Evolutionary conservation across 495 filamentous ascomycete genomes (phyloP).

Genomic region (Collariella sp.): DNA sequence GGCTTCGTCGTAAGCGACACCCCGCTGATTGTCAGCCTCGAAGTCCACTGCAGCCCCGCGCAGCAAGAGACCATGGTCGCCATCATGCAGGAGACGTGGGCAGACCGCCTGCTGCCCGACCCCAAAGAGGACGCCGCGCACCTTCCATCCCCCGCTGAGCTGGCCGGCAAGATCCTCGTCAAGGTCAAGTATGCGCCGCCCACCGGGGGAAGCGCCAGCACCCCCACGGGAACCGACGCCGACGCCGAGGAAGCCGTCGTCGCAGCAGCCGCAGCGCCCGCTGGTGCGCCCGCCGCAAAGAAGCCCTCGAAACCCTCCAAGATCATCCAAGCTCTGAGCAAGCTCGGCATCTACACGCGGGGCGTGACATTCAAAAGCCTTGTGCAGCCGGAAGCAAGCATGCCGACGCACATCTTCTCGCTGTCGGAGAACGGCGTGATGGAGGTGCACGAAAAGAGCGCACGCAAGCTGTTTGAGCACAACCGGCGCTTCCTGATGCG

Average conservation of each 20-base stretch:
- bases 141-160: slow-evolving; percentile 56
- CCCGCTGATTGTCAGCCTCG: slow-evolving; percentile 80
- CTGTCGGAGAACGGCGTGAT: slow-evolving; percentile 72
- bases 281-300: slow-evolving; percentile 20
- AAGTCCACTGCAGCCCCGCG: slow-evolving; percentile 68
- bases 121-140: slow-evolving; percentile 38
- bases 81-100: slow-evolving; percentile 78
- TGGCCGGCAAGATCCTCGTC: slow-evolving; percentile 74
- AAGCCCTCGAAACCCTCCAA: slow-evolving; percentile 52
- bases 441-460: slow-evolving; percentile 55
- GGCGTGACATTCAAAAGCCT: slow-evolving; percentile 71
- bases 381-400: slow-evolving; percentile 49
- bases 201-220: slow-evolving; percentile 19
- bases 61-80: slow-evolving; percentile 86
- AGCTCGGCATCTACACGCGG: slow-evolving; percentile 73
- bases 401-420: slow-evolving; percentile 80
- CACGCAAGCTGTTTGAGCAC: slow-evolving; percentile 61
- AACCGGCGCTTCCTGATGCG: slow-evolving; percentile 82
- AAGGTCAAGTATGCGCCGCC: slow-evolving; percentile 72
- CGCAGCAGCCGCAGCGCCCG: slow-evolving; percentile 17
- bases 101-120: slow-evolving; percentile 54
- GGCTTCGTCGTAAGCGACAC: slow-evolving; percentile 65
- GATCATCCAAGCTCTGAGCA: slow-evolving; percentile 63
- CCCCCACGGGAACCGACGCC: neutral
- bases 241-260: neutral